phyloP scores from a whole-genome alignment of 2,329 filamentous ascomycete genomes.

The Chrysoporthe cubensis region DNA sequence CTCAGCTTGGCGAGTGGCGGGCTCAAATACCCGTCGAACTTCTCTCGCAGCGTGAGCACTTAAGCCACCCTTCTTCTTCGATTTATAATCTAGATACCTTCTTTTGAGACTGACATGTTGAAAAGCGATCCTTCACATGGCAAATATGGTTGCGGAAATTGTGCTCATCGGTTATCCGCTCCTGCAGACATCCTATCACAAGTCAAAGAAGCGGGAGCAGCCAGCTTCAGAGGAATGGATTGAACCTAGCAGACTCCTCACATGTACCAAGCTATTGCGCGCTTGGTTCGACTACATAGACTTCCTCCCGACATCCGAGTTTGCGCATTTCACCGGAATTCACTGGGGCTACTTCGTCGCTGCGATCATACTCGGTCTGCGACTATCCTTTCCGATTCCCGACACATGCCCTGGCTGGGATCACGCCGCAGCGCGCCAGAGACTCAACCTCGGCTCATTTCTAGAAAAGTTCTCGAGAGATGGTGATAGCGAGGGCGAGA shows the following conservation, averaged over 20 bases:
- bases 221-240: background rate
- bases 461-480: constrained; percentile 41
- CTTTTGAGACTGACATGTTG: constrained; percentile 15
- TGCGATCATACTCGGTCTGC: constrained; percentile 47
- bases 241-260: constrained; percentile 29
- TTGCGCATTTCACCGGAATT: constrained; percentile 44
- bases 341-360: constrained; percentile 51
- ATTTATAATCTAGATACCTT: too few relatives aligned
- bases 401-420: constrained; percentile 42
- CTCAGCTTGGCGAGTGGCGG: constrained; percentile 49
- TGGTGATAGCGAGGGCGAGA: constrained; percentile 13
- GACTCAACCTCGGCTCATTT: constrained; percentile 46
- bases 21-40: constrained; percentile 41
- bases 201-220: background rate
- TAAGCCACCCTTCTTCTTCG: too few relatives aligned
- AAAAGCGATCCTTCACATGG: constrained; percentile 40
- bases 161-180: constrained; percentile 46
- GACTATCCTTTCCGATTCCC: constrained; percentile 50
- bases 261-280: constrained; percentile 30
- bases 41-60: constrained; percentile 35
- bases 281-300: constrained; percentile 36
- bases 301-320: constrained; percentile 32
- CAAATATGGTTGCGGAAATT: constrained; percentile 43
- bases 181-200: constrained; percentile 34
- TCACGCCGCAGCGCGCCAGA: constrained; percentile 43